phyloP scores from a whole-genome alignment of 176 grass and related monocot species.

The Cymbopogon citratus region DNA sequence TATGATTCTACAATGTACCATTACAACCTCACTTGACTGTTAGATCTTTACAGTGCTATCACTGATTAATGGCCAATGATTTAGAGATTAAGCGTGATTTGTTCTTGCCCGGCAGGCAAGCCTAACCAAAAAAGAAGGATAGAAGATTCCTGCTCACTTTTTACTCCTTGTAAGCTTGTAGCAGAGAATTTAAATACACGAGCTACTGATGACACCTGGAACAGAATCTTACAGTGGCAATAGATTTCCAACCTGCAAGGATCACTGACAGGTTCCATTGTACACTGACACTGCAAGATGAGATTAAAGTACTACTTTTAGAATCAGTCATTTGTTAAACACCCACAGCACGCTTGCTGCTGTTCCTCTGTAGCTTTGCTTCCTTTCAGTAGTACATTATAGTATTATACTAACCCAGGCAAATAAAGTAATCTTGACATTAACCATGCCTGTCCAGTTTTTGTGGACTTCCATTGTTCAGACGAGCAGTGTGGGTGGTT shows the following conservation, averaged over 20 bases:
- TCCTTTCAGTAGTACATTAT: slow-evolving; percentile 1
- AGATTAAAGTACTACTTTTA: slow-evolving; percentile 19
- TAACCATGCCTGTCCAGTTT: slow-evolving; percentile 24
- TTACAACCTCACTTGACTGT: neutral
- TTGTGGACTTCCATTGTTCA: slow-evolving; percentile 21
- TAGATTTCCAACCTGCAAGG: slow-evolving; percentile 31
- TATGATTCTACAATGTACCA: neutral
- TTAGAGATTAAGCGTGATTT: neutral
- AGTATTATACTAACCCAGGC: neutral
- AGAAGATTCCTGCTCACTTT: slow-evolving; percentile 23
- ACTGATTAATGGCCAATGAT: neutral
- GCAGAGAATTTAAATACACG: neutral
- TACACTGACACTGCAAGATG: slow-evolving; percentile 8
- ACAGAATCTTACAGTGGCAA: slow-evolving; percentile 39
- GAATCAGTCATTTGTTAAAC: slow-evolving; percentile 39
- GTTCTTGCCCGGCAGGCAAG: neutral
- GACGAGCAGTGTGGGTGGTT: neutral
- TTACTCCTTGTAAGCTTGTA: slow-evolving; percentile 10
- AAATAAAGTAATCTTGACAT: slow-evolving; percentile 24
- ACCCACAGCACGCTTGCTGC: slow-evolving; percentile 24
- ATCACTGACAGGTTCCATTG: slow-evolving; percentile 37
- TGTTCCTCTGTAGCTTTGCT: neutral
- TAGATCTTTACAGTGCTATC: neutral
- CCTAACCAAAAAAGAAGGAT: neutral
- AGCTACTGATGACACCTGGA: slow-evolving; percentile 19